A percentile compares a stretch with the other conserved stretches of the same genome.
These are phyloP conservation scores for Phytophthora meadii DNA, from an alignment of 352 stramenopile genomes.

Conservation along the genomic window DNA sequence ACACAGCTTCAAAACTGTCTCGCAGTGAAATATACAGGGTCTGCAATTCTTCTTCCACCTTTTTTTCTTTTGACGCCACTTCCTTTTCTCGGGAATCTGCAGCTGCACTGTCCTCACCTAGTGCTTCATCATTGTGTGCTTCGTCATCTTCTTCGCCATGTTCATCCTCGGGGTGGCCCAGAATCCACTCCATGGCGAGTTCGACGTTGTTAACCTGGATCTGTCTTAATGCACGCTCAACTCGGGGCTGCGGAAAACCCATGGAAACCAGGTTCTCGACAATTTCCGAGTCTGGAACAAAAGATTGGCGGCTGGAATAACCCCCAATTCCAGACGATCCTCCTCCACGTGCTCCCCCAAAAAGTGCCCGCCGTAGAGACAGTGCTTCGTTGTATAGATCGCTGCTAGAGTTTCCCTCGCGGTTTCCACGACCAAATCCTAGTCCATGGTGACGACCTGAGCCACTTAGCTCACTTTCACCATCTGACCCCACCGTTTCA, in stretches of 20 bases:
- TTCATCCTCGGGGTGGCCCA: conserved; percentile 90
- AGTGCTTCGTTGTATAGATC: conserved; percentile 53
- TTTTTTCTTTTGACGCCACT: conserved; percentile 37
- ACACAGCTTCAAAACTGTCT: conserved; percentile 67
- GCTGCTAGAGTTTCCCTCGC: conserved; percentile 38
- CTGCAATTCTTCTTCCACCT: conserved; percentile 56
- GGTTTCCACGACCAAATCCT: conserved; percentile 41
- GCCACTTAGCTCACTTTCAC: conserved; percentile 38
- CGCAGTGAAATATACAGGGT: conserved; percentile 59
- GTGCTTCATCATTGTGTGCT: conserved; percentile 33
- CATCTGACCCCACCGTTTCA: conserved; percentile 26
- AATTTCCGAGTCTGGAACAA: conserved; percentile 91
- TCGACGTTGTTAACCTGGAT: conserved; percentile 93
- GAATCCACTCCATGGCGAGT: conserved; percentile 96
- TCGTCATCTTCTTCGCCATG: conserved; percentile 35
- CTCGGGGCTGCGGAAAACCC: conserved; percentile 93
- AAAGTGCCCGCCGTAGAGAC: conserved; percentile 56
- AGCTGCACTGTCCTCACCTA: conserved; percentile 27
- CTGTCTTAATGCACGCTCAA: conserved; percentile 90
- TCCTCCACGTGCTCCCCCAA: conserved; percentile 38
- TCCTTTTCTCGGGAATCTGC: conserved; percentile 26
- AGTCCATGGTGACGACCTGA: conserved; percentile 41
- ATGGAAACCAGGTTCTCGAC: conserved; percentile 95
- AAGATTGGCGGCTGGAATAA: conserved; percentile 54
- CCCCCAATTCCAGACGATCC: conserved; percentile 23